These are phyloP conservation scores for Blepharisma japonicum DNA, from an alignment of 73 alveolate genomes.

Conservation along the genomic window DNA sequence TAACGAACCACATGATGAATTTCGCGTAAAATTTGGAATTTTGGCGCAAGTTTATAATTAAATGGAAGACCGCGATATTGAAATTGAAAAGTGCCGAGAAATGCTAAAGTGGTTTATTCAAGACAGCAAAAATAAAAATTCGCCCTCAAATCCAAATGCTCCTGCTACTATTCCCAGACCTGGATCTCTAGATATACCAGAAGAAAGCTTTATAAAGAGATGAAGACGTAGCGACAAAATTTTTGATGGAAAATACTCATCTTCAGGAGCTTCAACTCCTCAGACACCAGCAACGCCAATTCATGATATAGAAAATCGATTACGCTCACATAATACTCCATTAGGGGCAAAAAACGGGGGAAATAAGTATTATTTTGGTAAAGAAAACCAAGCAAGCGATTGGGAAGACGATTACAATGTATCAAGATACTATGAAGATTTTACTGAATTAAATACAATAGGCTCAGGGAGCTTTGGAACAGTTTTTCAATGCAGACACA, in stretches of 20 bases:
- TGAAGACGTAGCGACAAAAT: conserved; percentile 1
- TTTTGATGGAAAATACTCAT: background rate
- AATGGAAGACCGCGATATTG: too few relatives aligned
- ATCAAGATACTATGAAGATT: conserved; percentile 4
- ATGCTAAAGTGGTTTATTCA: too few relatives aligned
- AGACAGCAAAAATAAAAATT: too few relatives aligned
- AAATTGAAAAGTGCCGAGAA: too few relatives aligned
- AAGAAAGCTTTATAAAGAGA: background rate
- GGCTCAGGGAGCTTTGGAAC: conserved; percentile 85
- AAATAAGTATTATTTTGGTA: background rate
- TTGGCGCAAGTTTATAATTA: too few relatives aligned
- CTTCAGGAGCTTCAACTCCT: background rate
- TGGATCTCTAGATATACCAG: background rate
- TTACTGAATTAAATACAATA: conserved; percentile 21
- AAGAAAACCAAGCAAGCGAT: background rate
- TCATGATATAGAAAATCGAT: background rate
- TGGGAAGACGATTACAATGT: background rate
- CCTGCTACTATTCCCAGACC: too few relatives aligned
- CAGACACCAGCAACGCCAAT: conserved; percentile 2
- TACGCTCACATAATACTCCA: background rate
- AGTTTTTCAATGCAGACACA: conserved; percentile 62
- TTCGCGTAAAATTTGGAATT: too few relatives aligned
- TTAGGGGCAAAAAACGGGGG: background rate
- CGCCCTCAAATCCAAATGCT: too few relatives aligned
- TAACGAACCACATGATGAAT: too few relatives aligned